phyloP scores from a whole-genome alignment of 2,329 filamentous ascomycete species.

The Fusarium begoniae region DNA sequence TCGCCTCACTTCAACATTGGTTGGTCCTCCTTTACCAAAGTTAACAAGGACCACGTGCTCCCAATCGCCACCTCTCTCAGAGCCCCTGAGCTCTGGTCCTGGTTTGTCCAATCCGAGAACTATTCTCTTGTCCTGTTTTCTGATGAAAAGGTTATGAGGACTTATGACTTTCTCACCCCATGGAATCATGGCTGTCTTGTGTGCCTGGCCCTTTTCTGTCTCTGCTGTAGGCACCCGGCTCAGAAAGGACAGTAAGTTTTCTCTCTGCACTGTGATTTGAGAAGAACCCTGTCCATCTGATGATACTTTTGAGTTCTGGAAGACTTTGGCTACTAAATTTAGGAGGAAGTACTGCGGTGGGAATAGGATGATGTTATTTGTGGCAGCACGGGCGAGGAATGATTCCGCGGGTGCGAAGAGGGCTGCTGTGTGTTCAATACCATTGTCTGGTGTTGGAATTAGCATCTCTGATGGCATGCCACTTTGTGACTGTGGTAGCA shows the following conservation, averaged over 20 bases:
- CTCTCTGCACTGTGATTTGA: conserved; percentile 59
- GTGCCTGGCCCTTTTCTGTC: conserved; percentile 50
- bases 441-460: conserved; percentile 77
- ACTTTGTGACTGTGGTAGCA: conserved; percentile 67
- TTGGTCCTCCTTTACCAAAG: conserved; percentile 61
- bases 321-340: conserved; percentile 63
- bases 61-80: conserved; percentile 62
- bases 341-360: conserved; percentile 88
- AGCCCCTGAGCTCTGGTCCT: conserved; percentile 62
- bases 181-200: conserved; percentile 57
- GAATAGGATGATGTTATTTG: conserved; percentile 81
- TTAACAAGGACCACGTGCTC: conserved; percentile 67
- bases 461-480: conserved; percentile 57
- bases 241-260: conserved; percentile 64
- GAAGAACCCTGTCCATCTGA: conserved; percentile 36
- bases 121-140: conserved; percentile 55
- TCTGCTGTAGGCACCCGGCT: conserved; percentile 53
- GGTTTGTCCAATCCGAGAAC: conserved; percentile 68
- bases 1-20: conserved; percentile 61
- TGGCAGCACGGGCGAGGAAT: conserved; percentile 73
- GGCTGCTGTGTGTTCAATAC: conserved; percentile 74
- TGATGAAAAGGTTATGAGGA: conserved; percentile 58
- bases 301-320: conserved; percentile 50
- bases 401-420: conserved; percentile 74
- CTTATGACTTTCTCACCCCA: conserved; percentile 72